phyloP scores from a whole-genome alignment of 495 filamentous ascomycete species.

The Aspergillus sclerotiicarbonarius region DNA sequence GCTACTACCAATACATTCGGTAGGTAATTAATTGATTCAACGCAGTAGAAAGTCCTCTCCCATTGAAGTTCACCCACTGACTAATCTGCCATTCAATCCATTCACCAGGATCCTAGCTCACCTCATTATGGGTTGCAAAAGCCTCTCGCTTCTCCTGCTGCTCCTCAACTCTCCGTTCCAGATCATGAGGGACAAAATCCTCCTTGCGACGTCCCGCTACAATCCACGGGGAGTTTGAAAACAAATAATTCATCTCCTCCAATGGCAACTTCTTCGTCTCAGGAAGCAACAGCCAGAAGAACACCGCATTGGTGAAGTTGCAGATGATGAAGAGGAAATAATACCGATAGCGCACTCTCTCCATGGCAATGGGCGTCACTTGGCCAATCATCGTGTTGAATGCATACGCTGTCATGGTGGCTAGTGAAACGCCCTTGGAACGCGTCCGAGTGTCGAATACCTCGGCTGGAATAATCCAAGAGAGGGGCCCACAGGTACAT shows the following conservation, averaged over 20 bases:
- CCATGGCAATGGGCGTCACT: constrained; percentile 61
- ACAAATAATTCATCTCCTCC: constrained; percentile 70
- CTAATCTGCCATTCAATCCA: not conserved
- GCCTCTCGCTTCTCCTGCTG: constrained; percentile 34
- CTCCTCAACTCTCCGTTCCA: constrained; percentile 40
- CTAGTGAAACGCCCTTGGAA: constrained; percentile 64
- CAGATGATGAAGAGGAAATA: constrained; percentile 58
- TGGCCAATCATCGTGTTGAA: constrained; percentile 77
- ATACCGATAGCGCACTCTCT: constrained; percentile 47
- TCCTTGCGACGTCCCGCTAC: constrained; percentile 48
- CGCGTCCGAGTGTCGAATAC: constrained; percentile 69
- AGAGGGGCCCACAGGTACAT: constrained; percentile 59
- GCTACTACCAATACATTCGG: no score
- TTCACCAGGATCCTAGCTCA: constrained; percentile 17
- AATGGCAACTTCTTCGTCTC: constrained; percentile 65
- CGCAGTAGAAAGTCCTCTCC: no score
- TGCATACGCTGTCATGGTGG: constrained; percentile 62
- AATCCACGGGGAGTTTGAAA: constrained; percentile 66
- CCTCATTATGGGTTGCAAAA: constrained; percentile 20
- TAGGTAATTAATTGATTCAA: no score
- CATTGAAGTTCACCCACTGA: no score
- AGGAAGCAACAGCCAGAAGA: constrained; percentile 63
- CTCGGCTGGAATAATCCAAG: constrained; percentile 66
- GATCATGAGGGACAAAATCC: constrained; percentile 35
- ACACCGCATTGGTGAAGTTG: constrained; percentile 56